Percentiles rank a stretch among this genome's conserved stretches.
phyloP scores from a whole-genome alignment of 2,329 filamentous ascomycete species.

The Emmonsia crescens region DNA sequence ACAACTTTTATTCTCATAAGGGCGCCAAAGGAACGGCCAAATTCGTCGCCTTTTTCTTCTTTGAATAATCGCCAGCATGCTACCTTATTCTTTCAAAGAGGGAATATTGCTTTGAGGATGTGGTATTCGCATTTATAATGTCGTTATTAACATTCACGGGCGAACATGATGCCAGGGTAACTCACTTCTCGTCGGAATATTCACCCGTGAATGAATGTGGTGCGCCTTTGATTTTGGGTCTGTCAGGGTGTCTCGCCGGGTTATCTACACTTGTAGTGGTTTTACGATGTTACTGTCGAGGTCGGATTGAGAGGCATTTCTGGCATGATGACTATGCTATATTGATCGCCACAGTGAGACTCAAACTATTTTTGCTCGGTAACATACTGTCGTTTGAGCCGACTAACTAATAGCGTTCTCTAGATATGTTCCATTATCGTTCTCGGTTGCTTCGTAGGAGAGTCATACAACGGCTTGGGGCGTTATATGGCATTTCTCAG shows the following conservation, averaged over 20 bases:
- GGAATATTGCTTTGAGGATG: background rate
- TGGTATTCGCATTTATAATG: background rate
- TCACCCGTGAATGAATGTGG: slow-evolving; percentile 5
- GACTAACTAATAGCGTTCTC: background rate
- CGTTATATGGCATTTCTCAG: slow-evolving; percentile 33
- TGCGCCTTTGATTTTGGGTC: slow-evolving; percentile 9
- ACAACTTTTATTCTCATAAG: background rate
- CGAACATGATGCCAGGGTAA: background rate
- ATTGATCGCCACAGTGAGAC: slow-evolving; percentile 9
- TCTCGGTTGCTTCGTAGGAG: slow-evolving; percentile 34
- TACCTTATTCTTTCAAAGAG: background rate
- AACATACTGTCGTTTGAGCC: background rate
- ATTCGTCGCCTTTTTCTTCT: background rate
- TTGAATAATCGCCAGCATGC: background rate
- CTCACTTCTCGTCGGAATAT: background rate
- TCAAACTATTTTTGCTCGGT: background rate
- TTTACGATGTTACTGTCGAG: slow-evolving; percentile 10
- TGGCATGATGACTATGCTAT: slow-evolving; percentile 11
- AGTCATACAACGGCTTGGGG: slow-evolving; percentile 39
- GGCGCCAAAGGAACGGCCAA: background rate
- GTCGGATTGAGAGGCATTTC: slow-evolving; percentile 5
- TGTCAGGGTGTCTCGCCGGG: slow-evolving; percentile 10
- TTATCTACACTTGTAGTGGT: slow-evolving; percentile 9
- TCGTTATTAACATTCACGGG: background rate
- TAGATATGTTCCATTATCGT: slow-evolving; percentile 19